Conservation (phyloP, 2,329 filamentous ascomycete genomes). For the Aureobasidium musti region DNA sequence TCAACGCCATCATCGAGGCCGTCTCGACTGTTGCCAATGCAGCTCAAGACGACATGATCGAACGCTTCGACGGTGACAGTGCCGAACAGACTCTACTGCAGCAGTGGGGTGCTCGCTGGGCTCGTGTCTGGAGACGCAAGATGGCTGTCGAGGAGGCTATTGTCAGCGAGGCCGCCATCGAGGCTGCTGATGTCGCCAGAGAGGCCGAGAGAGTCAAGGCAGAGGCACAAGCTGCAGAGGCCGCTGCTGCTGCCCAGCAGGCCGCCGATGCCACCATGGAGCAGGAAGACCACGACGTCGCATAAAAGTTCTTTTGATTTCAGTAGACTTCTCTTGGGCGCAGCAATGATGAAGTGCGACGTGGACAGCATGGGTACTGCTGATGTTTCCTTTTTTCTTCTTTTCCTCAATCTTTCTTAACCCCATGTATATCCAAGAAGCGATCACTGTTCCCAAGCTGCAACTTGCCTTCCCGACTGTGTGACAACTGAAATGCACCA, state of each 20-base stretch:
- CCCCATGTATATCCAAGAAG: slow-evolving; percentile 17
- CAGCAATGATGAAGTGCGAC: not conserved
- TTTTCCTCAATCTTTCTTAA: not conserved
- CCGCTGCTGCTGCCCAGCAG: slow-evolving; percentile 2
- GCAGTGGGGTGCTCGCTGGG: slow-evolving; percentile 83
- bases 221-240: slow-evolving; percentile 7
- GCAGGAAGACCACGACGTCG: slow-evolving; percentile 20
- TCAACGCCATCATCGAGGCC: slow-evolving; percentile 76
- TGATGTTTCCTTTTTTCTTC: not conserved
- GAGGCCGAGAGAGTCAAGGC: slow-evolving; percentile 23
- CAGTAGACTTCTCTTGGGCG: not conserved
- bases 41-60: slow-evolving; percentile 73
- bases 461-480: not conserved
- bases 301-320: slow-evolving; percentile 2
- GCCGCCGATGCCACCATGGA: slow-evolving; percentile 8
- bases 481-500: not conserved
- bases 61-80: slow-evolving; percentile 61
- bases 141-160: slow-evolving; percentile 81
- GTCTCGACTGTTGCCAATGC: slow-evolving; percentile 71
- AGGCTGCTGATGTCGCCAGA: slow-evolving; percentile 44
- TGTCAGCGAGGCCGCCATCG: slow-evolving; percentile 58
- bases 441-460: not conserved
- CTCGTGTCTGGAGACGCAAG: slow-evolving; percentile 78
- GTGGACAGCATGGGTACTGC: not conserved
- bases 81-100: slow-evolving; percentile 66